A percentile compares a stretch with the other conserved stretches of the same genome.
Conservation (phyloP, 2,329 filamentous ascomycete species). For the Atkinsonella hypoxylon region DNA sequence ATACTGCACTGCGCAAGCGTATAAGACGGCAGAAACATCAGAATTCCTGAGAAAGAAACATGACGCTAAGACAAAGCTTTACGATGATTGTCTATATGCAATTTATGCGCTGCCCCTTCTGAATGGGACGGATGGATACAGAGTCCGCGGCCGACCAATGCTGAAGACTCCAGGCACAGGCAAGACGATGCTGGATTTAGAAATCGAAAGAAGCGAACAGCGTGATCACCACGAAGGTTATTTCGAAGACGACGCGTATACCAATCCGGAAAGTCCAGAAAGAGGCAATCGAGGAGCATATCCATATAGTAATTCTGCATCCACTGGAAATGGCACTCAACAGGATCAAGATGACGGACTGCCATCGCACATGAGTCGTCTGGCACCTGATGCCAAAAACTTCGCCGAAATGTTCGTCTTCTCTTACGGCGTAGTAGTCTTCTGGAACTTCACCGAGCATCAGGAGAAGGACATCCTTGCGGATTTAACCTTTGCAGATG, state of each 20-base stretch:
- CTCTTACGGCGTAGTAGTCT: slow-evolving; percentile 92
- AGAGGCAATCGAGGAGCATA: slow-evolving; percentile 15
- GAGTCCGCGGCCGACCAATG: slow-evolving; percentile 80
- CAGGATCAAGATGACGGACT: slow-evolving; percentile 26
- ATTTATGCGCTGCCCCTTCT: slow-evolving; percentile 89
- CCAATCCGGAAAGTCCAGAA: slow-evolving; percentile 20
- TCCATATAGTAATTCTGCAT: slow-evolving; percentile 21
- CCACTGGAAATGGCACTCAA: slow-evolving; percentile 18
- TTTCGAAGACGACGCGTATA: slow-evolving; percentile 60
- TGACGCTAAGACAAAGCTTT: slow-evolving; percentile 85
- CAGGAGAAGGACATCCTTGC: slow-evolving; percentile 96
- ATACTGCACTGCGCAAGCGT: slow-evolving; percentile 91
- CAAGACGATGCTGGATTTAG: slow-evolving; percentile 83
- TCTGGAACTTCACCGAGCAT: slow-evolving; percentile 95
- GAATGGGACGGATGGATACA: slow-evolving; percentile 74
- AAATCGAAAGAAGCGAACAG: slow-evolving; percentile 88
- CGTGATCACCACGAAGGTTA: slow-evolving; percentile 87
- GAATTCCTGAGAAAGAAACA: slow-evolving; percentile 81
- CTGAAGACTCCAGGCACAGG: slow-evolving; percentile 82
- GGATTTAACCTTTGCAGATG: slow-evolving; percentile 79
- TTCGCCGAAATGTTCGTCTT: slow-evolving; percentile 97
- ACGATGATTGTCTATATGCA: slow-evolving; percentile 93
- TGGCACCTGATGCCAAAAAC: slow-evolving; percentile 59
- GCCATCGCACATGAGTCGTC: slow-evolving; percentile 41
- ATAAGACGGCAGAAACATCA: slow-evolving; percentile 79